Percentiles rank a stretch among this genome's conserved stretches.
Conservation (phyloP, 2,329 filamentous ascomycete species). For the Curvularia spicifera region DNA sequence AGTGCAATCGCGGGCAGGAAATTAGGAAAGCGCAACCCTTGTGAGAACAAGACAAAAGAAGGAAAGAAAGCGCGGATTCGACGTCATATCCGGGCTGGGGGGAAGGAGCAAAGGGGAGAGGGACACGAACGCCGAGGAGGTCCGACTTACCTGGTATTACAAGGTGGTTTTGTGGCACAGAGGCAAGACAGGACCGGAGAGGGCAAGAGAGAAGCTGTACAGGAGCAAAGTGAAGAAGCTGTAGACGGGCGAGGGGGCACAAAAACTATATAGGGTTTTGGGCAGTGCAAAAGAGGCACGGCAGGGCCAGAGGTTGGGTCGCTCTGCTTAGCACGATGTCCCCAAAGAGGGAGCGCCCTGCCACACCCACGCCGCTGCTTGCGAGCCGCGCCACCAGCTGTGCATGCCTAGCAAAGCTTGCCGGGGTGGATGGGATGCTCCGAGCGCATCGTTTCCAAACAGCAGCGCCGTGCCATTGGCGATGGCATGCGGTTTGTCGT, state of each 20-base stretch:
- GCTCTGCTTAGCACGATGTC: background rate
- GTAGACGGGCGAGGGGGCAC: constrained; percentile 8
- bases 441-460: background rate
- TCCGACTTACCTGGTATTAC: constrained; percentile 12
- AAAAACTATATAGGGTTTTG: constrained; percentile 24
- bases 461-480: constrained; percentile 11
- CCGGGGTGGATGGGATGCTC: background rate
- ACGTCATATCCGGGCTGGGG: constrained; percentile 4
- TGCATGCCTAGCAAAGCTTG: constrained; percentile 2
- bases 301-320: constrained; percentile 24
- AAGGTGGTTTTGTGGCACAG: background rate
- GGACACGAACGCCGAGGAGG: background rate
- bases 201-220: constrained; percentile 3
- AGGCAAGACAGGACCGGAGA: background rate
- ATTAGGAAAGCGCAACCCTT: constrained; percentile 9
- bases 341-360: constrained; percentile 4
- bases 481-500: constrained; percentile 22
- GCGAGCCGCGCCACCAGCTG: background rate
- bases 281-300: constrained; percentile 16
- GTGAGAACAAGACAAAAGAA: constrained; percentile 11
- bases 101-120: constrained; percentile 5
- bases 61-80: background rate
- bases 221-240: constrained; percentile 1
- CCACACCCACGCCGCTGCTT: constrained; percentile 7
- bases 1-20: constrained; percentile 1